Conservation (phyloP, 371 early-diverging fungal species). For the Apophysomyces sp. region DNA sequence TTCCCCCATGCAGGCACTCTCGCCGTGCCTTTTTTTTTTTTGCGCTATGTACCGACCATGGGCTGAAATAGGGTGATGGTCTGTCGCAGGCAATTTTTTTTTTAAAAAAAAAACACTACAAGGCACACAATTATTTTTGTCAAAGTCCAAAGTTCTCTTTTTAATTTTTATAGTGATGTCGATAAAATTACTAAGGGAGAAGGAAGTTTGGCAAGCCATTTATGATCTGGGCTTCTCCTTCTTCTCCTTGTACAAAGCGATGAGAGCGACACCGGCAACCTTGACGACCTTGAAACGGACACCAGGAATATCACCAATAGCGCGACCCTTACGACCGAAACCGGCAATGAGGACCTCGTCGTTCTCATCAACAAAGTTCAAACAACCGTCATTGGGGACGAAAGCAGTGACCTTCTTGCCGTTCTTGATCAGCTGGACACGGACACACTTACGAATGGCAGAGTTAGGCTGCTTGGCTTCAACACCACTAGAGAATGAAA, state of each 20-base stretch:
- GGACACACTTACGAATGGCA: slow-evolving; percentile 99
- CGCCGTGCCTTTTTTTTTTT: too few species aligned
- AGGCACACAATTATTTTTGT: too few species aligned
- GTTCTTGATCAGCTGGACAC: slow-evolving; percentile 99
- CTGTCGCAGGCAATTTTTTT: too few species aligned
- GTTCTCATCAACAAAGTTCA: slow-evolving; percentile 98
- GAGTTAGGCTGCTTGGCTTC: slow-evolving; percentile 99
- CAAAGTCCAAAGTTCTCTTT: not conserved
- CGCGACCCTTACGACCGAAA: slow-evolving; percentile 89
- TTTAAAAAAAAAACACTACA: too few species aligned
- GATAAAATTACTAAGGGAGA: not conserved
- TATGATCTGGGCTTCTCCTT: slow-evolving; percentile 99
- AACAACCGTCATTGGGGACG: slow-evolving; percentile 99
- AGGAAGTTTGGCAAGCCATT: slow-evolving; percentile 18
- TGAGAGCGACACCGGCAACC: slow-evolving; percentile 99
- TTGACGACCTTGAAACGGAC: slow-evolving; percentile 99
- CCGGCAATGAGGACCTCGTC: slow-evolving; percentile 96
- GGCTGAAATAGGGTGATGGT: too few species aligned
- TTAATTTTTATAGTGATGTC: not conserved
- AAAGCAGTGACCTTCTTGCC: slow-evolving; percentile 99
- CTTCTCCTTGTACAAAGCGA: slow-evolving; percentile 99
- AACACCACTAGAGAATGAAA: slow-evolving; percentile 81
- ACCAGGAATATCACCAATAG: slow-evolving; percentile 99
- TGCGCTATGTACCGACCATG: too few species aligned
- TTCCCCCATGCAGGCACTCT: too few species aligned